Percentiles rank a stretch among this genome's conserved stretches.
phyloP scores from a whole-genome alignment of 768 basidiomycete species.

The Leccinum truebloodii region DNA sequence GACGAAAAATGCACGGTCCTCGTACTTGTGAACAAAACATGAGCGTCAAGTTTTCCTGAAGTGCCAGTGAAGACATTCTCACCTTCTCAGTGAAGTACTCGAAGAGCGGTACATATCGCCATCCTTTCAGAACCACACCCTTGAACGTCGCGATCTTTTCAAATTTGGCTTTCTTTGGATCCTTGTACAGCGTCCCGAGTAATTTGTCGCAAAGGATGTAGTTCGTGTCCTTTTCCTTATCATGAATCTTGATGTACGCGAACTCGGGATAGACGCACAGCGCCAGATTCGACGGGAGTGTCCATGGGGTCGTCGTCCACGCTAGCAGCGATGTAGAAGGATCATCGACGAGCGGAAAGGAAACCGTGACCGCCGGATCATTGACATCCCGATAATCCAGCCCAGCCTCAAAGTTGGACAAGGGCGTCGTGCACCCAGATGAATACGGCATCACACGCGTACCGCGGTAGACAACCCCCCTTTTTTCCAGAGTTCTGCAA shows the following conservation, averaged over 20 bases:
- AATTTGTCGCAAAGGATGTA: slow-evolving; percentile 92
- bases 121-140: slow-evolving; percentile 92
- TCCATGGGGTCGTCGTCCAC: slow-evolving; percentile 99
- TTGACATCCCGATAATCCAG: slow-evolving; percentile 89
- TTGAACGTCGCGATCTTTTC: slow-evolving; percentile 88
- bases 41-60: neutral
- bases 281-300: slow-evolving; percentile 91
- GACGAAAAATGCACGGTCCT: slow-evolving; percentile 89
- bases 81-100: slow-evolving; percentile 97
- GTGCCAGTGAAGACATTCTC: slow-evolving; percentile 18
- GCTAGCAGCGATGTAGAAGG: slow-evolving; percentile 87
- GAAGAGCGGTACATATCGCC: slow-evolving; percentile 93
- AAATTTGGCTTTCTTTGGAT: slow-evolving; percentile 94
- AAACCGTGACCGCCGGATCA: slow-evolving; percentile 93
- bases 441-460: slow-evolving; percentile 98
- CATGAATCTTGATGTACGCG: slow-evolving; percentile 96
- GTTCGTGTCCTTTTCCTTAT: slow-evolving; percentile 80
- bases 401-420: slow-evolving; percentile 97
- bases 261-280: slow-evolving; percentile 97
- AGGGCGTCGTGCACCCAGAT: slow-evolving; percentile 90
- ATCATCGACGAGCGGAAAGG: slow-evolving; percentile 93
- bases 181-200: slow-evolving; percentile 89
- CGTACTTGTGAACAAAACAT: slow-evolving; percentile 55
- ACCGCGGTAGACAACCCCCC: slow-evolving; percentile 87
- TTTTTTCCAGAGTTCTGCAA: slow-evolving; percentile 90